These are phyloP conservation scores for Porodaedalea pini DNA, from an alignment of 1,284 basidiomycete genomes.

Conservation along the genomic window DNA sequence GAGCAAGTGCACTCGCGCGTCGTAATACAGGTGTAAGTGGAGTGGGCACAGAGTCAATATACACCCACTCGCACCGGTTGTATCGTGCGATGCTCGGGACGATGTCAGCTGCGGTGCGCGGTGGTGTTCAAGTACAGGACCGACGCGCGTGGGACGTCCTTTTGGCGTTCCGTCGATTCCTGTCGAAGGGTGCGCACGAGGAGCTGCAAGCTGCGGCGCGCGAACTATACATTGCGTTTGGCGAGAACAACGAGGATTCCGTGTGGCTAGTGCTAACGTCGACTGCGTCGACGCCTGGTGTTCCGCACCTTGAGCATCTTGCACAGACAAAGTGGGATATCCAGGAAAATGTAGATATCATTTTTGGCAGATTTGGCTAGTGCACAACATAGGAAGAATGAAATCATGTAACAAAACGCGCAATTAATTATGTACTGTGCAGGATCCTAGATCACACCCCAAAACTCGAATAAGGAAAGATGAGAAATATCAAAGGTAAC, in stretches of 20 bases:
- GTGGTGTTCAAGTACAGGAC: slow-evolving; percentile 65
- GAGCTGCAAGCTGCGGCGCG: slow-evolving; percentile 69
- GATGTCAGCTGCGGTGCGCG: slow-evolving; percentile 59
- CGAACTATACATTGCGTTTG: slow-evolving; percentile 61
- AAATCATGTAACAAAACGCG: background rate
- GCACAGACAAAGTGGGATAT: slow-evolving; percentile 59
- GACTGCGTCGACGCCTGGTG: slow-evolving; percentile 35
- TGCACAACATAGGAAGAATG: background rate
- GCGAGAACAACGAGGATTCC: slow-evolving; percentile 65
- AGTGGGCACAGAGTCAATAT: slow-evolving; percentile 64
- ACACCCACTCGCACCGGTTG: slow-evolving; percentile 73
- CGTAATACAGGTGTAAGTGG: slow-evolving; percentile 36
- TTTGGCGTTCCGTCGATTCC: slow-evolving; percentile 68
- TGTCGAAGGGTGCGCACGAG: slow-evolving; percentile 60
- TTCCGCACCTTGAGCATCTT: slow-evolving; percentile 44
- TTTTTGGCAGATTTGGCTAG: slow-evolving; percentile 34
- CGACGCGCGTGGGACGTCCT: slow-evolving; percentile 75
- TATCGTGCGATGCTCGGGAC: slow-evolving; percentile 71
- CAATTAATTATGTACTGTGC: background rate
- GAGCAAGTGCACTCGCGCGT: slow-evolving; percentile 58
- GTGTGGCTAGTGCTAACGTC: slow-evolving; percentile 75
- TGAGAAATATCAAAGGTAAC: background rate
- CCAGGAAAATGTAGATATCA: slow-evolving; percentile 43
- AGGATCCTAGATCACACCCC: background rate
- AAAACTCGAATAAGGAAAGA: background rate